phyloP scores from a whole-genome alignment of 176 grass and related monocot species.

The Bothriochloa decipiens region DNA sequence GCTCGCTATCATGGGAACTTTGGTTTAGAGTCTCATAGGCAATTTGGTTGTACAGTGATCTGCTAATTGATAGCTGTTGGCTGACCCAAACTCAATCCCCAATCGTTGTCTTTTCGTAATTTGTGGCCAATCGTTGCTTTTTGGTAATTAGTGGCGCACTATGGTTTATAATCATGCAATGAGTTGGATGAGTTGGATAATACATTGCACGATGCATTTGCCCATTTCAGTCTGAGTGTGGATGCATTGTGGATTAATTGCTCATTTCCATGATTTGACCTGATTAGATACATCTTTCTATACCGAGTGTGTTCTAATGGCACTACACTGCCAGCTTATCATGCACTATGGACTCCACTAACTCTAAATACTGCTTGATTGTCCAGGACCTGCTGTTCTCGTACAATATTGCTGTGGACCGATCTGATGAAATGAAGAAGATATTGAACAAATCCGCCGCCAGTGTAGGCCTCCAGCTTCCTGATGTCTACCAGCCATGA shows the following conservation, averaged over 20 bases:
- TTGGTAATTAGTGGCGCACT: background rate
- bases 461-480: slow-evolving; percentile 88
- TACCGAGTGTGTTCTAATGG: background rate
- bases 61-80: background rate
- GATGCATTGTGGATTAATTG: background rate
- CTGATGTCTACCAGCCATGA: slow-evolving; percentile 76
- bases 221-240: background rate
- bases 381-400: slow-evolving; percentile 84
- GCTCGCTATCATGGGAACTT: background rate
- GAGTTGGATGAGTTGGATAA: background rate
- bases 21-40: background rate
- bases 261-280: background rate
- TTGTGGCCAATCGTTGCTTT: background rate
- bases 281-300: background rate
- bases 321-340: background rate
- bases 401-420: slow-evolving; percentile 90
- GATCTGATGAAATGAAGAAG: slow-evolving; percentile 93
- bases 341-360: background rate
- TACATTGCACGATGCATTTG: background rate
- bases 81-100: background rate
- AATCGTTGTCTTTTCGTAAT: too few species aligned
- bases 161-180: background rate
- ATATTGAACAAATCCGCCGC: slow-evolving; percentile 93
- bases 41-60: background rate
- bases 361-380: slow-evolving; percentile 25